Percentiles rank a stretch among this genome's conserved stretches.
phyloP scores from a whole-genome alignment of 2,329 filamentous ascomycete species.

The Nothomitra cinnamomea region DNA sequence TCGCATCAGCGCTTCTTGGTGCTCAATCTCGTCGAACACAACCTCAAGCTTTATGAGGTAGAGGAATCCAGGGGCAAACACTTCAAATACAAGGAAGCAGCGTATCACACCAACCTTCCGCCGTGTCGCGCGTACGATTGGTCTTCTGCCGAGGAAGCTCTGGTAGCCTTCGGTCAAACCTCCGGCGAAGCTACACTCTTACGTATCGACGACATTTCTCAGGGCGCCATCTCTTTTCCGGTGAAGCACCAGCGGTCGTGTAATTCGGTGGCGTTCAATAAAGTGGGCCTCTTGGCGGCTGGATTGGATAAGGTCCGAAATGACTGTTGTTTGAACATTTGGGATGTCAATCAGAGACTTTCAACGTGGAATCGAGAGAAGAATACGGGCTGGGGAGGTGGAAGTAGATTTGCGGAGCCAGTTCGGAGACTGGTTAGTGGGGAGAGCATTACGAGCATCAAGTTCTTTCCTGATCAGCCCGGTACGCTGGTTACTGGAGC shows the following conservation, averaged over 20 bases:
- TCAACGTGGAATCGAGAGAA: constrained; percentile 30
- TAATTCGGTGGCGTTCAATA: constrained; percentile 68
- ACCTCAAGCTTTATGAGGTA: constrained; percentile 39
- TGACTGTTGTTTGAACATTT: constrained; percentile 68
- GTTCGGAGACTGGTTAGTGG: constrained; percentile 39
- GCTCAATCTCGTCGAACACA: constrained; percentile 41
- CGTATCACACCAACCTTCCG: constrained; percentile 36
- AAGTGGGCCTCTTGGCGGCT: constrained; percentile 53
- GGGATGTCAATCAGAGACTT: constrained; percentile 51
- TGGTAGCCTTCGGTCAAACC: constrained; percentile 59
- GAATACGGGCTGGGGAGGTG: constrained; percentile 17
- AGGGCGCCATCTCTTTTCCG: constrained; percentile 45
- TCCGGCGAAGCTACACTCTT: constrained; percentile 61
- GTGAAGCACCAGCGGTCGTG: constrained; percentile 63
- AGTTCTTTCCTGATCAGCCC: constrained; percentile 64
- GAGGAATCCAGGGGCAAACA: constrained; percentile 19
- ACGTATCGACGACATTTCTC: constrained; percentile 53
- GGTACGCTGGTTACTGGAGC: constrained; percentile 61
- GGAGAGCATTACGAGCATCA: constrained; percentile 65
- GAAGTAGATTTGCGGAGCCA: constrained; percentile 24
- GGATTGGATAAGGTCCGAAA: constrained; percentile 67
- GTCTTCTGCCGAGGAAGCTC: constrained; percentile 42
- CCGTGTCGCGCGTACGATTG: constrained; percentile 49
- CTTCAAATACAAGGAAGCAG: constrained; percentile 35
- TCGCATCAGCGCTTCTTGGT: constrained; percentile 39